Conservation (phyloP, 129 eudicot genomes). For the Lonicera japonica region DNA sequence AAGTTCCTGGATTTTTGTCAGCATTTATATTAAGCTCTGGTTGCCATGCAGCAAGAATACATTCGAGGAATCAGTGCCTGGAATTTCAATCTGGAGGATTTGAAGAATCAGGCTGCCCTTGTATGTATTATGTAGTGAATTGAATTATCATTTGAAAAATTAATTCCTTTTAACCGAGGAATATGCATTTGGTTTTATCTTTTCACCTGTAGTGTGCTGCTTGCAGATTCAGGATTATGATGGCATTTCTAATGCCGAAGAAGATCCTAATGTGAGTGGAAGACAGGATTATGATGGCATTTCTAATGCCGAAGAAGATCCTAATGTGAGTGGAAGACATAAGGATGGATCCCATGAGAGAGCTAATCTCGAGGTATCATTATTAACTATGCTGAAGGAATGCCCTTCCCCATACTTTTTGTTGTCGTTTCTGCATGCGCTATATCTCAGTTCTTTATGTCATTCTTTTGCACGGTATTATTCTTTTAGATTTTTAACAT, state of each 20-base stretch:
- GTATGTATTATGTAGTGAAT: slow-evolving; percentile 30
- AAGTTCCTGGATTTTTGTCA: not conserved
- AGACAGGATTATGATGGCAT: slow-evolving; percentile 43
- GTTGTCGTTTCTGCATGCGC: not conserved
- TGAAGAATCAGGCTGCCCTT: slow-evolving; percentile 95
- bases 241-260: slow-evolving; percentile 32
- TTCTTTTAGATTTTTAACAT: not conserved
- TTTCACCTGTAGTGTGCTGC: not conserved
- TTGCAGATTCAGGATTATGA: slow-evolving; percentile 78
- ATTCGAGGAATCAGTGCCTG: slow-evolving; percentile 98
- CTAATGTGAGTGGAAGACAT: no score
- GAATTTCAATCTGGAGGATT: slow-evolving; percentile 97
- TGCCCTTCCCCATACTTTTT: not conserved
- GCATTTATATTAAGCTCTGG: slow-evolving; percentile 9
- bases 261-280: slow-evolving; percentile 31
- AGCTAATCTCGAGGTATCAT: slow-evolving; percentile 52
- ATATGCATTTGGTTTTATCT: not conserved
- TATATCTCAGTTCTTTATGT: not conserved
- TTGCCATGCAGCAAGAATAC: slow-evolving; percentile 83
- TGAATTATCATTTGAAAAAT: not conserved
- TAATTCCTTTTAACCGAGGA: not conserved
- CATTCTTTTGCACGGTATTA: not conserved
- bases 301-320: slow-evolving; percentile 27
- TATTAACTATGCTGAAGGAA: not conserved
- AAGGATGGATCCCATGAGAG: slow-evolving; percentile 39